Base-by-base conservation (phyloP, 805 yeast genomes). In the Metschnikowia colocasiae region DNA sequence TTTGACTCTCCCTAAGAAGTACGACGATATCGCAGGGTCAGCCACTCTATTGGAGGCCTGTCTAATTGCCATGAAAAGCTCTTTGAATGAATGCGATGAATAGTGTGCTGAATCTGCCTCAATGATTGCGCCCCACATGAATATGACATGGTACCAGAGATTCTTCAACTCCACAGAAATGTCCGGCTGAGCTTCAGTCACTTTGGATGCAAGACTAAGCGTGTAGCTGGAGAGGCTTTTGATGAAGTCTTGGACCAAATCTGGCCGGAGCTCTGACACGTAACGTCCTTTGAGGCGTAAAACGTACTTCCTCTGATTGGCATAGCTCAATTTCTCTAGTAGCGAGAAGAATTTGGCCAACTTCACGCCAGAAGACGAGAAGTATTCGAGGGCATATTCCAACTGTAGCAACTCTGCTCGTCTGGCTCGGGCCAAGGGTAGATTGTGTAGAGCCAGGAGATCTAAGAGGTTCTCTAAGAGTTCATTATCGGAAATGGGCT, bases 391-490 rank as follows among this genome's bases (percentile, higher is more conserved):
- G 1, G 57, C 59, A 26, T 62, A 56, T 34, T 47, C 50, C 9
- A 53, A 26, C 12, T 49, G 55, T 23, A 51, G 41, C 12, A 25
- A 38, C 23, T 47, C 45, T n/a, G 23, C 39, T 4, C 43, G 38
- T 13, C 35, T 27, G 10, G 36, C 30, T 4, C 29, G 35, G 3
- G 27, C 26, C 13, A 18, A 20, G 4, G 41, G 34, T 7, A 22
- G 29, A 3, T 31, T 22, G 38, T 37, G 4, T 19, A 15, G 19
- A 13, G 31, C 36, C 18, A 46, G 36, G 12, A 61, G 49, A 32
- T 63, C 65, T 12, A 69, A 51, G 3, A 69, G 50, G 19, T 50
- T 49, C n/a, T 61, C 53, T 27, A 58, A 40, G 45, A 61, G 64
- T 36, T 69, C 67, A 18, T 56, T 50, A 15, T 61, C 60, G 5